Base-by-base conservation (phyloP, 1,139 yeast genomes). In the Yamadazyma oceani region DNA sequence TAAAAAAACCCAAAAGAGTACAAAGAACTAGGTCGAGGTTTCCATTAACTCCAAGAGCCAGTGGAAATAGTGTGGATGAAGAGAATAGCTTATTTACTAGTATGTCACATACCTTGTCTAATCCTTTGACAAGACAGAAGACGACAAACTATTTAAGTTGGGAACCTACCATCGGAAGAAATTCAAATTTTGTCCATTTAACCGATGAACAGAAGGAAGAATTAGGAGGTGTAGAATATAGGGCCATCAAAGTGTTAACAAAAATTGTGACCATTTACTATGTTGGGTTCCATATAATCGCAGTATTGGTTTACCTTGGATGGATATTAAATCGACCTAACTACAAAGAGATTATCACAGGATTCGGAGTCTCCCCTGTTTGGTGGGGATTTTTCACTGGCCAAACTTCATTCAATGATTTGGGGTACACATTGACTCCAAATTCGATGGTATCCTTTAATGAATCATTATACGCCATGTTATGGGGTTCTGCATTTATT, bases 371-470 rank as follows among this genome's bases (percentile, higher is more conserved):
- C 3, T 62, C 80, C 0, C 85, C 94, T 0, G 73, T 84, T 0
- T 89, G 97, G 97, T 90, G 97, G 96, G 95, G 86, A 0, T 77
- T 87, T 45, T 90, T 88, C 63, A 82, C 94, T 0, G 75, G 86
- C 0, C 79, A 77, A 56, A 81, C 95, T 11, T 64, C 86, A 1
- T 90, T 90, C 56, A 85, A 85, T 54, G 95, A 92, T 64, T 68
- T 87, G 46, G 98, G 98, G 0, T 67, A 78, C 32, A 83, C 96
- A 0, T 60, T 89, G 38, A 85, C 94, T 0, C 80, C 92, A 0
- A 76, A 87, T 50, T 87, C 96, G 2, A 81, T 90, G 88, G 46
- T 50, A 8, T 67, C 82, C 0, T 90, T 85, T 60, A 71, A 74
- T 34, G 60, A 70, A 22, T 78, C 87, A 2, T 73, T 80, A 0